phyloP scores from a whole-genome alignment of 345 rosid genomes.

The Crucihimalaya himalaica region DNA sequence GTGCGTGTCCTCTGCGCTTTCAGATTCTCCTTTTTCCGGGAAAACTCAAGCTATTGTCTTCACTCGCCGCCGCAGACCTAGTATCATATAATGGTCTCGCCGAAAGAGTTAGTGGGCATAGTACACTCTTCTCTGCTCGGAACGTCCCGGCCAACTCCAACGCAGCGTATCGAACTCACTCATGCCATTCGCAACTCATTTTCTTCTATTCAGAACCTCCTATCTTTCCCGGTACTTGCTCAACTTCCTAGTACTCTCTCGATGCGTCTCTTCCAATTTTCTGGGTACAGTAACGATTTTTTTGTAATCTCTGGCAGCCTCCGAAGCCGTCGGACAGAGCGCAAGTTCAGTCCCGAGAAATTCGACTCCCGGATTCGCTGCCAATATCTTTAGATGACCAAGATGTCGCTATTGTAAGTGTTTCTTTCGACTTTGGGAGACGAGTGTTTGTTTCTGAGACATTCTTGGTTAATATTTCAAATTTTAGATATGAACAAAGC shows the following conservation, averaged over 20 bases:
- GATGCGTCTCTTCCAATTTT: neutral
- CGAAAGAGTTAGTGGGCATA: slow-evolving; percentile 67
- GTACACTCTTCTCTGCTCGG: slow-evolving; percentile 71
- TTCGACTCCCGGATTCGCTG: slow-evolving; percentile 83
- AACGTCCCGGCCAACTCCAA: slow-evolving; percentile 64
- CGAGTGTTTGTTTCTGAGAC: neutral
- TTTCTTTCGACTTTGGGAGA: neutral
- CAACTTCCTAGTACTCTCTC: neutral
- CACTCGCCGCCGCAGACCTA: neutral
- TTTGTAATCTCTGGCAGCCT: slow-evolving; percentile 45
- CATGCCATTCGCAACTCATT: slow-evolving; percentile 77
- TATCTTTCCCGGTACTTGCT: slow-evolving; percentile 61
- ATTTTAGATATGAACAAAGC: neutral
- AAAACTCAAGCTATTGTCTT: neutral
- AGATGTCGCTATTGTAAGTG: slow-evolving; percentile 80
- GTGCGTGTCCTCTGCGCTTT: too few relatives aligned
- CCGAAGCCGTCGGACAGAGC: slow-evolving; percentile 76
- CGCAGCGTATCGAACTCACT: slow-evolving; percentile 73
- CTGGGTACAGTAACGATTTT: neutral
- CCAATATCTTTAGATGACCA: slow-evolving; percentile 85
- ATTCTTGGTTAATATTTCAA: neutral
- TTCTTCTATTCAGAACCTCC: slow-evolving; percentile 65
- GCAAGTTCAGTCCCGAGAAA: slow-evolving; percentile 79
- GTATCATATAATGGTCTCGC: slow-evolving; percentile 52
- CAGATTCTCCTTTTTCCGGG: too few relatives aligned